Percentiles rank a stretch among this genome's conserved stretches.
Conservation (phyloP, 2,329 filamentous ascomycete species). For the Fusarium sp. region DNA sequence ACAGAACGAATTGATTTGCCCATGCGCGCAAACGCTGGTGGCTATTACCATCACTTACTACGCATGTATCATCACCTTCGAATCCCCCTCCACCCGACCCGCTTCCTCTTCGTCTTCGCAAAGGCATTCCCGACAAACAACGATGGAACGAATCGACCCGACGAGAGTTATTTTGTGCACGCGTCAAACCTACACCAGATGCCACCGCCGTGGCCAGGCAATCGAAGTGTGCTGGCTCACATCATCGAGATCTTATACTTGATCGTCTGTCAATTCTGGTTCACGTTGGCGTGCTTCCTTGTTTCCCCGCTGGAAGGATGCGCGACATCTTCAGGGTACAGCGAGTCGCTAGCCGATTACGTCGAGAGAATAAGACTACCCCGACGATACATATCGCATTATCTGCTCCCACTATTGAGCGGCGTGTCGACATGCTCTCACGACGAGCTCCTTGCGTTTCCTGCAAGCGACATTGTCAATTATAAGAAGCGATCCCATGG, state of each 20-base stretch:
- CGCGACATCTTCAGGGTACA: neutral
- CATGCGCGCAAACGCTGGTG: conserved; percentile 53
- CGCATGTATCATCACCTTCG: conserved; percentile 68
- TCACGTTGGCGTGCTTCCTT: conserved; percentile 64
- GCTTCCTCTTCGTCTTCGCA: conserved; percentile 67
- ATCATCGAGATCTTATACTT: conserved; percentile 59
- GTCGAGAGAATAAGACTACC: conserved; percentile 63
- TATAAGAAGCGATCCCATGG: conserved; percentile 63
- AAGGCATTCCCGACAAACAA: conserved; percentile 36
- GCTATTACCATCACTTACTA: conserved; percentile 67
- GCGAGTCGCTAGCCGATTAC: conserved; percentile 63
- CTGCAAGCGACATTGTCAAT: conserved; percentile 63
- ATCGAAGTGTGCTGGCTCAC: conserved; percentile 53
- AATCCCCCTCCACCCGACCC: conserved; percentile 61
- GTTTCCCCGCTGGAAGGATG: conserved; percentile 50
- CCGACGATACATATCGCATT: conserved; percentile 58
- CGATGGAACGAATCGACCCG: conserved; percentile 13
- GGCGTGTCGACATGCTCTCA: conserved; percentile 68
- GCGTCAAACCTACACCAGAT: conserved; percentile 66
- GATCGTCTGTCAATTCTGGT: conserved; percentile 64
- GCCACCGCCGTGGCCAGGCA: conserved; percentile 57
- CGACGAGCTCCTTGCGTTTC: conserved; percentile 61
- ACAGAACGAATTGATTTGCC: conserved; percentile 55
- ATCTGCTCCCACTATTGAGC: conserved; percentile 67
- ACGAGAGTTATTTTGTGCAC: conserved; percentile 63